These are phyloP conservation scores for Spiraea crenata DNA, from an alignment of 331 rosid species.

Conservation along the genomic window DNA sequence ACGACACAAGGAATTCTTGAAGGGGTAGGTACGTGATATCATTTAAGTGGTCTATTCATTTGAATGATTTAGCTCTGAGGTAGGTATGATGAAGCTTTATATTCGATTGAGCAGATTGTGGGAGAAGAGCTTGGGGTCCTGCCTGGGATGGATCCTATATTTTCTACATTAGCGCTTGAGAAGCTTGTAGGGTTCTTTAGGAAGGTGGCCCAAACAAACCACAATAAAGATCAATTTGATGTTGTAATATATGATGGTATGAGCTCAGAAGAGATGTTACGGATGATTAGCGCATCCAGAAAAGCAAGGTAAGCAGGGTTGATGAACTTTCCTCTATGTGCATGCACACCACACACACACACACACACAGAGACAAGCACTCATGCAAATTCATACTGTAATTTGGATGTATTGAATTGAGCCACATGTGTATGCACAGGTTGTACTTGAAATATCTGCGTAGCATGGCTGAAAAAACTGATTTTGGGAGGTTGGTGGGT, in stretches of 20 bases:
- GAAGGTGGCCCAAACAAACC: slow-evolving; percentile 40
- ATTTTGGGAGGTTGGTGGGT: slow-evolving; percentile 84
- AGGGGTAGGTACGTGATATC: slow-evolving; percentile 81
- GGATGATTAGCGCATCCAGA: slow-evolving; percentile 71
- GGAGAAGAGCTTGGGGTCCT: slow-evolving; percentile 98
- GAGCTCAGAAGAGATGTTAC: slow-evolving; percentile 75
- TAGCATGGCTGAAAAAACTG: slow-evolving; percentile 78
- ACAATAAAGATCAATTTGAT: slow-evolving; percentile 52
- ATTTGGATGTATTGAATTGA: slow-evolving; percentile 1
- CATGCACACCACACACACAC: too few species aligned
- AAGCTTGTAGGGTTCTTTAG: slow-evolving; percentile 59
- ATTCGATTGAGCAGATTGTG: slow-evolving; percentile 52
- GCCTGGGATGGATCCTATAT: slow-evolving; percentile 87
- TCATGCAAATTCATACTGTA: not conserved
- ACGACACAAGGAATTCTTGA: slow-evolving; percentile 84
- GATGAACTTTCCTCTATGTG: not conserved
- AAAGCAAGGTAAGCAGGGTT: slow-evolving; percentile 99
- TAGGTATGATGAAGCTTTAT: not conserved
- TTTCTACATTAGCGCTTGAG: slow-evolving; percentile 60
- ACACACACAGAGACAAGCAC: not conserved
- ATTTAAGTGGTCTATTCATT: slow-evolving; percentile 18
- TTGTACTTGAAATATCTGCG: slow-evolving; percentile 80
- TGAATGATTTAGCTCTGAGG: slow-evolving; percentile 4
- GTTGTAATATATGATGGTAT: slow-evolving; percentile 77
- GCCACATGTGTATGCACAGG: slow-evolving; percentile 36